Evolutionary conservation across 148 eudicot genomes (phyloP), one percentile per base, ranked within the genome.

Genomic region (Pouteria glomerata): DNA sequence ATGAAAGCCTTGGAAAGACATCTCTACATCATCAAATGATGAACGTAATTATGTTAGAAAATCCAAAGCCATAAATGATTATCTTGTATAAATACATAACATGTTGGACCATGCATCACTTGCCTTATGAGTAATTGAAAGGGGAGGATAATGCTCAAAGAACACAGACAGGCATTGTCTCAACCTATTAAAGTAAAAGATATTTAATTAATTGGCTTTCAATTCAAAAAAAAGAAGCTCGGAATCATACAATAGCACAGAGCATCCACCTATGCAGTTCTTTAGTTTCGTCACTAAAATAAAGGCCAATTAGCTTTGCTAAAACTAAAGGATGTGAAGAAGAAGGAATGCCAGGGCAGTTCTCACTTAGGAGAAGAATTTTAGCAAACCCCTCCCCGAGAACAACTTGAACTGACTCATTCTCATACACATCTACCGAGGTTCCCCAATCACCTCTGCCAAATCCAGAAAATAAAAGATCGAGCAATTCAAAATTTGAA

Each of bases 321-420:
- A 95, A 80, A 57, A 87, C 63, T 45, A 80, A 62, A 56, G 87
- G 86, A 81, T 90, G 90, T 27, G 78, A 73, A 50, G 83, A 79
- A 66, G 78, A 80, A 77, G 83, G 84, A 53, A 89, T 78, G 78
- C 81, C 82, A 51, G 89, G 81, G 75, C 84, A 92, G 66, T 85
- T 88, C 66, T 92, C 89, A 82, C 99, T 95, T 80, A 95, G 76
- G 39, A 95, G 96, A 55, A 95, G 92, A 70, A 92, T 79, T 78
- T 95, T 95, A 5, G 99, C 99, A 81, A 95, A 85, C 39, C 99
- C 97, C 80, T 95, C 99, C 27, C 90, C 96, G 14, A 95, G 84
- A 73, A 88, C 83, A 73, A 78, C 89, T 68, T 84, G 86, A 74
- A 90, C 82, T 27, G 88, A 86, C 79, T 92, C 97, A 78, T 76